Evolutionary conservation across 2,329 filamentous ascomycete species (phyloP), one percentile per base, ranked within the genome.

Genomic region (Claviceps pazoutovae): DNA sequence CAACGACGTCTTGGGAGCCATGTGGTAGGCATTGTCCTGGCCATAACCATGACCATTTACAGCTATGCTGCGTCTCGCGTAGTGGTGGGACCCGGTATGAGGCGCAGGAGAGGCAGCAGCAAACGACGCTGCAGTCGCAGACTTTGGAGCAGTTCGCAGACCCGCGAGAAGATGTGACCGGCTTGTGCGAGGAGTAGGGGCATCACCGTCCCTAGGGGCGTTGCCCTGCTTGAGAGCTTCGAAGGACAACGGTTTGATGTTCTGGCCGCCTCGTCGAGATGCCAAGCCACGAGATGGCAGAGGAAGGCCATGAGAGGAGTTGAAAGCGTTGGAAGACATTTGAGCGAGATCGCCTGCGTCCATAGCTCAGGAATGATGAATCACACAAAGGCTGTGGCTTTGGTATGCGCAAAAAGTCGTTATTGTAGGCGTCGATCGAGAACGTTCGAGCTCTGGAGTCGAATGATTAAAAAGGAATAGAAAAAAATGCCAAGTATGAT

Each of bases 341-440:
- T 94, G 89, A 93, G 89, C 85, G 76, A 95, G 88, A 93, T 89
- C 88, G 80, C 91, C 91, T 81, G 91, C 84, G 91, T 95, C 86
- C 84, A 94, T 84, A 60, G 69, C 72, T 76, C 73, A 71, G 17
- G 5, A 41, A 45, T 26, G 17, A 34, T 34, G 3, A 34, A n/a
- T 41, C 23, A 46, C 36, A 30, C 34, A 21, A 49, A 14, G 4
- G 39, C 34, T 45, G 49, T 39, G 46, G 7, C 42, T 34, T 13
- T 49, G 7, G 23, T n/a, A 19, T 34, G 16, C 30, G 47, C 23
- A 16, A 17, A 48, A 4, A 21, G 17, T 8, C 9, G 16, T 38
- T 13, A 30, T 48, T 11, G 1, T 34, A 44, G 14, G 5, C 5
- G 38, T n/a, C 23, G 37, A 30, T 14, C 19, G 21, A 23, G 26